phyloP scores from a whole-genome alignment of 805 yeast species.

The Isabelozyma pseudorhagii region DNA sequence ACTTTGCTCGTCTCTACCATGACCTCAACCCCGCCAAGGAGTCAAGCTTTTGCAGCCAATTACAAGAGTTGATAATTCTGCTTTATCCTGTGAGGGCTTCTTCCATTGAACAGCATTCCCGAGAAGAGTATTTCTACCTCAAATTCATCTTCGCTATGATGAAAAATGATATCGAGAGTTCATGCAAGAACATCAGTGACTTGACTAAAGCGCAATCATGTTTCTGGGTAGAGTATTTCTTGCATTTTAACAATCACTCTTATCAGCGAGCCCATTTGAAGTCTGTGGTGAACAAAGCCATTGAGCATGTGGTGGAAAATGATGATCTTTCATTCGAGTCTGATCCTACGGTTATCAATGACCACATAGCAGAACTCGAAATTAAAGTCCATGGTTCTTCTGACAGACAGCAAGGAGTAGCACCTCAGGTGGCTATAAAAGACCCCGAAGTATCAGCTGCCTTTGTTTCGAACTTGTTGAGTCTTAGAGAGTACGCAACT shows the following conservation, averaged over 20 bases:
- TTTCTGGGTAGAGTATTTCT: slow-evolving; percentile 45
- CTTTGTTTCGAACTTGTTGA: slow-evolving; percentile 73
- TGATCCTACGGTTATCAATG: slow-evolving; percentile 65
- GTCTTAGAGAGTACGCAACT: slow-evolving; percentile 66
- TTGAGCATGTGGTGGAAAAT: slow-evolving; percentile 40
- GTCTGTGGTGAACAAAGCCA: slow-evolving; percentile 33
- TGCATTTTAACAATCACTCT: slow-evolving; percentile 44
- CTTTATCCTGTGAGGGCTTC: slow-evolving; percentile 31
- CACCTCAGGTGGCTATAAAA: slow-evolving; percentile 72
- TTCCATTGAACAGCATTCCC: slow-evolving; percentile 33
- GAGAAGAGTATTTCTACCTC: slow-evolving; percentile 71
- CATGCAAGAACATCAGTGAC: slow-evolving; percentile 28
- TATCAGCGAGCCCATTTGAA: slow-evolving; percentile 48
- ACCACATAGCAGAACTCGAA: slow-evolving; percentile 35
- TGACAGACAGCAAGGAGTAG: slow-evolving; percentile 32
- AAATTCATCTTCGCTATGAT: slow-evolving; percentile 52
- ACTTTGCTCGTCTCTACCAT: slow-evolving; percentile 56
- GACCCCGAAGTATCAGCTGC: slow-evolving; percentile 67
- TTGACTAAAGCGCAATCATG: slow-evolving; percentile 33
- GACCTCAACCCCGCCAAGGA: slow-evolving; percentile 22
- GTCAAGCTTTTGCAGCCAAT: slow-evolving; percentile 15
- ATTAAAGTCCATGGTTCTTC: slow-evolving; percentile 31
- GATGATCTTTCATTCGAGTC: slow-evolving; percentile 68
- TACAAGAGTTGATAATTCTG: slow-evolving; percentile 19
- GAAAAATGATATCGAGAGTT: slow-evolving; percentile 34